Evolutionary conservation across 2,329 filamentous ascomycete genomes (phyloP).

Genomic region (Beauveria scarabaeidicola): DNA sequence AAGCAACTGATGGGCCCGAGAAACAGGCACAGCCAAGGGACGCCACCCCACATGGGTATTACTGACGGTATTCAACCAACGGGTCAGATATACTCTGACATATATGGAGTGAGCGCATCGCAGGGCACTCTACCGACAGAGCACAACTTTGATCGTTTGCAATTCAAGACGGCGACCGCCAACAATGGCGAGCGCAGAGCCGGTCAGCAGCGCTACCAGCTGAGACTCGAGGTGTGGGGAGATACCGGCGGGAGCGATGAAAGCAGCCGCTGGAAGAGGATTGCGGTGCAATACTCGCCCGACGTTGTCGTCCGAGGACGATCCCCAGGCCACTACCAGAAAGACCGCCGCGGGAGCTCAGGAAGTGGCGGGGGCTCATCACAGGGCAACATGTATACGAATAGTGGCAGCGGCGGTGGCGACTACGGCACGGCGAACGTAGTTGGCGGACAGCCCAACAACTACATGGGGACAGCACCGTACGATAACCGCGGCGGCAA

Average conservation of each 20-base stretch:
- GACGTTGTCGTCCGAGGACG: constrained; percentile 83
- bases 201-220: constrained; percentile 85
- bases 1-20: constrained; percentile 60
- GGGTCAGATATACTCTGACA: neutral
- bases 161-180: constrained; percentile 88
- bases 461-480: neutral
- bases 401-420: neutral
- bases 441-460: neutral
- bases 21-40: constrained; percentile 16
- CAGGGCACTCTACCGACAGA: constrained; percentile 36
- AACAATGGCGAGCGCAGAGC: constrained; percentile 89
- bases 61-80: neutral
- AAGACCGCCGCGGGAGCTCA: constrained; percentile 31
- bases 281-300: constrained; percentile 64
- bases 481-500: neutral
- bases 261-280: constrained; percentile 53
- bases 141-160: constrained; percentile 75
- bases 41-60: neutral
- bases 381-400: neutral
- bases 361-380: neutral
- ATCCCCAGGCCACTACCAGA: constrained; percentile 73
- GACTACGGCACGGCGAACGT: neutral
- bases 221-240: constrained; percentile 77
- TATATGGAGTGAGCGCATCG: constrained; percentile 15
- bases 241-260: constrained; percentile 45